These are phyloP conservation scores for Amanita thiersii DNA, from an alignment of 768 basidiomycete species.

Conservation along the genomic window DNA sequence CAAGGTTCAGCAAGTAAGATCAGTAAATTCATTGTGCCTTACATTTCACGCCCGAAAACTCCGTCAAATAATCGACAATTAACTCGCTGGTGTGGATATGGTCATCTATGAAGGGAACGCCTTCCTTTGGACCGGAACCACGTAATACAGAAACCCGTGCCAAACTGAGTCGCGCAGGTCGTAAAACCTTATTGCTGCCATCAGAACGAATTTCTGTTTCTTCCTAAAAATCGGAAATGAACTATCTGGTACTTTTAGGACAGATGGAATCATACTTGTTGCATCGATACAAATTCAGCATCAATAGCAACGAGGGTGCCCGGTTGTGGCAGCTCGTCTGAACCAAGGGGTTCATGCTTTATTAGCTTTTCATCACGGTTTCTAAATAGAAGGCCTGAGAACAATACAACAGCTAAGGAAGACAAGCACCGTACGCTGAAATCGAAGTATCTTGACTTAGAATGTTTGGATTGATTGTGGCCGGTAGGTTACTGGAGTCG, in stretches of 20 bases:
- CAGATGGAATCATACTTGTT: conserved; percentile 48
- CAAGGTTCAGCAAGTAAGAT: conserved; percentile 6
- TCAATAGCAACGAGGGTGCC: conserved; percentile 93
- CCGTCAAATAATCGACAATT: conserved; percentile 95
- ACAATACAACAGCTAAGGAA: neutral
- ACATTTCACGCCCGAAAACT: conserved; percentile 96
- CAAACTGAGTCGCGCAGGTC: conserved; percentile 85
- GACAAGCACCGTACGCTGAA: conserved; percentile 48
- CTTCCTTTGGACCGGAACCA: conserved; percentile 73
- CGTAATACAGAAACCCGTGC: conserved; percentile 93
- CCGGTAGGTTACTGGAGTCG: conserved; percentile 59
- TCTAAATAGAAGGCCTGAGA: conserved; percentile 31
- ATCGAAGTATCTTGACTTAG: conserved; percentile 85
- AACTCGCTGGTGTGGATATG: conserved; percentile 95
- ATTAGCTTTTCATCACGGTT: conserved; percentile 67
- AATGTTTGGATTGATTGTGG: conserved; percentile 63
- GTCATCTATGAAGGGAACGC: conserved; percentile 93
- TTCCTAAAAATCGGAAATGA: conserved; percentile 43
- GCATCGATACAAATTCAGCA: conserved; percentile 96
- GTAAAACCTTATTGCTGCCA: conserved; percentile 85
- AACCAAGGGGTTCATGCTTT: conserved; percentile 67
- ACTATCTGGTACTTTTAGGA: neutral
- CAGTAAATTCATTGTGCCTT: conserved; percentile 16
- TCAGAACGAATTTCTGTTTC: conserved; percentile 94
- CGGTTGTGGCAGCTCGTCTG: conserved; percentile 73